phyloP scores from a whole-genome alignment of 106 monocot genomes.

The Dendrobium huoshanense region DNA sequence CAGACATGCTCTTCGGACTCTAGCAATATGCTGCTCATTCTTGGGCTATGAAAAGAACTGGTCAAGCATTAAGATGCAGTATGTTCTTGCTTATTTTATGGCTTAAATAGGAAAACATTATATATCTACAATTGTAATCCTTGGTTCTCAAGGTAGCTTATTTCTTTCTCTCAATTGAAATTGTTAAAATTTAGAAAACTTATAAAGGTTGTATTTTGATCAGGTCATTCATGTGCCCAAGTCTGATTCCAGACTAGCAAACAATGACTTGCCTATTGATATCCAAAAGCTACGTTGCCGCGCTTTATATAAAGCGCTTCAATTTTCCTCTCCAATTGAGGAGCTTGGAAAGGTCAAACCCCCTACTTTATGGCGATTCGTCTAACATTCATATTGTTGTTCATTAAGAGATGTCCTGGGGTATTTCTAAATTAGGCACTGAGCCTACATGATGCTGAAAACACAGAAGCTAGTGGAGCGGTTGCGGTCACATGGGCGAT shows the following conservation, averaged over 20 bases:
- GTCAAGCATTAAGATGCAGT: too few species aligned
- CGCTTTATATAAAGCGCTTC: slow-evolving; percentile 71
- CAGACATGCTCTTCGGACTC: not conserved
- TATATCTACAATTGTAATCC: not conserved
- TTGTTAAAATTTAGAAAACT: not conserved
- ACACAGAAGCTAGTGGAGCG: slow-evolving; percentile 93
- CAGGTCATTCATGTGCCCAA: slow-evolving; percentile 96
- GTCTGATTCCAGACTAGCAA: slow-evolving; percentile 91
- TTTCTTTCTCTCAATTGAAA: not conserved
- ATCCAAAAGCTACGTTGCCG: slow-evolving; percentile 72
- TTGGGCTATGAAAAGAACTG: too few species aligned
- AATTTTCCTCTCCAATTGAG: slow-evolving; percentile 78
- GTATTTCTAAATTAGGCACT: slow-evolving; percentile 81
- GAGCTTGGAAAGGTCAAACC: slow-evolving; percentile 69
- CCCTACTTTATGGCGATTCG: not conserved
- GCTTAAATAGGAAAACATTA: not conserved
- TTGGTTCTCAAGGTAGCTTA: not conserved
- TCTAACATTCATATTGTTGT: slow-evolving; percentile 2
- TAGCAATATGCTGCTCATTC: not conserved
- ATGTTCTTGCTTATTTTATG: not conserved
- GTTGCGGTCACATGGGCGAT: slow-evolving; percentile 55
- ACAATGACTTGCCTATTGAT: slow-evolving; percentile 86
- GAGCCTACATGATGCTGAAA: slow-evolving; percentile 78
- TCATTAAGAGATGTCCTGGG: slow-evolving; percentile 50
- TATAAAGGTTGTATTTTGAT: not conserved